Conservation (phyloP, 768 basidiomycete species). For the Mycena indigotica region DNA sequence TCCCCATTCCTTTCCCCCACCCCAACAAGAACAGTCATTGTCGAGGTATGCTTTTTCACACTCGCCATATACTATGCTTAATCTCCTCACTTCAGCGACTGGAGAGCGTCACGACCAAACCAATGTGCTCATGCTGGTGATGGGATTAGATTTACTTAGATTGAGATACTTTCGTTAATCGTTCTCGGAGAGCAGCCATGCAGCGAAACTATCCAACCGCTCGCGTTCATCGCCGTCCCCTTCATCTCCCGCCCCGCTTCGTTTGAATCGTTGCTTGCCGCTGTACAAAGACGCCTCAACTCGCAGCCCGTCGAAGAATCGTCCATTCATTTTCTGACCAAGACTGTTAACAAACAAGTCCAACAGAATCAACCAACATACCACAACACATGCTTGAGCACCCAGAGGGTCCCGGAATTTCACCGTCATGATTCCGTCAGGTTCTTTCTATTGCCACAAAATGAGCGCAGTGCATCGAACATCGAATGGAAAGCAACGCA, state of each 20-base stretch:
- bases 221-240: conserved; percentile 67
- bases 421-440: conserved; percentile 93
- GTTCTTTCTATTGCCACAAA: conserved; percentile 66
- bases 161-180: conserved; percentile 42
- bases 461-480: background rate
- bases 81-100: conserved; percentile 52
- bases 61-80: background rate
- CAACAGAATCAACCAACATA: conserved; percentile 39
- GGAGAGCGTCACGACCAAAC: conserved; percentile 69
- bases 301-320: conserved; percentile 84
- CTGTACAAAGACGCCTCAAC: conserved; percentile 81
- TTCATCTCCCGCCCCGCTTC: conserved; percentile 70
- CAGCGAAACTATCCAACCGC: conserved; percentile 84
- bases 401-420: conserved; percentile 93
- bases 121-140: conserved; percentile 74
- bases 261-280: conserved; percentile 80
- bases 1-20: conserved; percentile 44
- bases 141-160: background rate
- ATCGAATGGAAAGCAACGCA: conserved; percentile 43
- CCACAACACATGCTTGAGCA: conserved; percentile 90
- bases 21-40: conserved; percentile 62
- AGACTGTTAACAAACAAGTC: background rate
- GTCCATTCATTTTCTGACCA: conserved; percentile 87
- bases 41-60: conserved; percentile 59
- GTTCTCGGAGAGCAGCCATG: conserved; percentile 83